phyloP scores from a whole-genome alignment of 1,284 basidiomycete species.

The Boletellus deceptivus region DNA sequence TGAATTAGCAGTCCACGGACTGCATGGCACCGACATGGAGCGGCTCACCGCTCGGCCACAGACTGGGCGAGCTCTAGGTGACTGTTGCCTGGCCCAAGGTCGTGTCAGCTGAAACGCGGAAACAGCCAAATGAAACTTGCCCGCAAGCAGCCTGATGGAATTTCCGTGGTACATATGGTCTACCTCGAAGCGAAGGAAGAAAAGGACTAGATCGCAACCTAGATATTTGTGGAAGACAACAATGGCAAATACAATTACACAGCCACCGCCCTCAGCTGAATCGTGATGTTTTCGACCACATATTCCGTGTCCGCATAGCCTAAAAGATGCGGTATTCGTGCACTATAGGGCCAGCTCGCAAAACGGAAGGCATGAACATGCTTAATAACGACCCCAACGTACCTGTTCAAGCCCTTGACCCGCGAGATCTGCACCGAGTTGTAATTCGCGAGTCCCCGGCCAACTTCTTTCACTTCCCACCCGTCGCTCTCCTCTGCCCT shows the following conservation, averaged over 20 bases:
- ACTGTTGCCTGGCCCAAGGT: conserved; percentile 76
- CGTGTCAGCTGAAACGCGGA: conserved; percentile 18
- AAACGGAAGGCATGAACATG: neutral
- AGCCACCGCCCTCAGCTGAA: conserved; percentile 39
- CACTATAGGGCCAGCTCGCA: conserved; percentile 45
- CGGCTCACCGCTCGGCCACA: conserved; percentile 92
- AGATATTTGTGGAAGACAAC: conserved; percentile 16
- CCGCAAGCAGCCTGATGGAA: conserved; percentile 89
- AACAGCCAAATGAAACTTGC: conserved; percentile 46
- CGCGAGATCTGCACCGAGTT: conserved; percentile 89
- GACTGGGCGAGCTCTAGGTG: conserved; percentile 95
- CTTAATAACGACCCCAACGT: conserved; percentile 17
- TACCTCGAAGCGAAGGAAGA: conserved; percentile 13
- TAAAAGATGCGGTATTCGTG: conserved; percentile 76
- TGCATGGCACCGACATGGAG: conserved; percentile 42
- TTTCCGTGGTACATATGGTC: conserved; percentile 82
- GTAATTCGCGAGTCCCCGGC: conserved; percentile 92
- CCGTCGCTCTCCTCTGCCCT: conserved; percentile 44
- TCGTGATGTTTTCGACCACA: conserved; percentile 91
- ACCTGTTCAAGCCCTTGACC: conserved; percentile 92
- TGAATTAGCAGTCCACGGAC: conserved; percentile 46
- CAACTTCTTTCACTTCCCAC: conserved; percentile 87
- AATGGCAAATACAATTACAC: conserved; percentile 30
- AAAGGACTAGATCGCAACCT: conserved; percentile 1
- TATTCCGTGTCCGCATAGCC: conserved; percentile 97